Base-by-base conservation (phyloP, 176 grass and related monocot genomes). In the Urochloa ruziziensis region DNA sequence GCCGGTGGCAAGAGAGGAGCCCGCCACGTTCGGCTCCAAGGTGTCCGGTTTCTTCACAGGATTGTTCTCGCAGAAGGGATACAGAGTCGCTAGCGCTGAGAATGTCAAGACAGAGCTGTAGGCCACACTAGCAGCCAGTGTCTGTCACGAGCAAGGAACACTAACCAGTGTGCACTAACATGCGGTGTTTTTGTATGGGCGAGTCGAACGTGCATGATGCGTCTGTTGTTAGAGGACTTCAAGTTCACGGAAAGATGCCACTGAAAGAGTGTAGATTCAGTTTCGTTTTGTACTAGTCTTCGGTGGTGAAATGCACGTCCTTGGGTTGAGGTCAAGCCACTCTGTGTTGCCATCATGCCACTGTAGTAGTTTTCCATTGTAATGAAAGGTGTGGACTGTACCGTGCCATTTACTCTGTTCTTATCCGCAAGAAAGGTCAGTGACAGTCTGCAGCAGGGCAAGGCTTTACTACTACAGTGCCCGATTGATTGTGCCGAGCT, bases 21-120 rank as follows among this genome's bases (percentile, higher is more conserved):
- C 87, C 13, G 86, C 62, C 33, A 90, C 96, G 17, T 36, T 88
- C 68, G 67, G n/a, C 73, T 87, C 82, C 82, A 94, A 82, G 70
- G 60, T 96, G 17, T 90, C 10, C 7, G 86, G 81, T 44, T 94
- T 83, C 34, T 70, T 94, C 10, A 2, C 48, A 30, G 82, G 48
- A 43, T 21, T 91, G 57, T 73, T 93, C 67, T 79, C 46, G 1
- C 56, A 1, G 54, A 83, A 63, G 68, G 81, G 78, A 11, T 85
- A 77, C 67, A 40, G 28, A 65, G 19, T 56, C 6, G 47, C 56
- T 15, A 36, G 9, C 1, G 54, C 81, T 8, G 25, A 87, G 21
- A 25, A 84, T 21, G 56, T 51, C 34, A 74, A 94, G 75, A 83
- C 88, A 4, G 96, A 98, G 70, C 64, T 98, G 71, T 98, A 87